Evolutionary conservation across 2,329 filamentous ascomycete genomes (phyloP), one percentile per base, ranked within the genome.

Genomic region (Hypoxylon sp.): DNA sequence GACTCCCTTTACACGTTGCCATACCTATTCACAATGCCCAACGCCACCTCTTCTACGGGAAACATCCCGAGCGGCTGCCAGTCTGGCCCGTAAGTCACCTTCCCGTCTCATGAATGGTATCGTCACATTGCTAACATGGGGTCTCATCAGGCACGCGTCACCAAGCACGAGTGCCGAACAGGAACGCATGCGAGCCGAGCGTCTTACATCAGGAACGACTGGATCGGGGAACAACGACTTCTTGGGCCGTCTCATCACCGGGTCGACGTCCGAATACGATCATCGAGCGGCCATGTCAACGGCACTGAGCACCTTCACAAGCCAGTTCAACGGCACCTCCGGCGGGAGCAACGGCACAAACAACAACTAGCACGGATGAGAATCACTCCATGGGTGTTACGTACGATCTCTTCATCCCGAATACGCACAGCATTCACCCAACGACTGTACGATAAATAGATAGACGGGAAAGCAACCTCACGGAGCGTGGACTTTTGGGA

Each of bases 71-170:
- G 52, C 8, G 21, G 21, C 21, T 55, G 46, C 46, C 18, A n/a
- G n/a, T 55, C 53, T 6, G 26, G 31, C 38, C 37, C 50, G 60
- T 63, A 3, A 55, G 60, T 63, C 15, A 23, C n/a, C 21, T 15
- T n/a, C 21, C 13, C 5, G n/a, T n/a, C 5, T 9, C n/a, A 8
- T 37, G 21, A 52, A 40, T 9, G 1, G 11, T 37, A 6, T 23
- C 24, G 40, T 6, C 2, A 11, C 4, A 6, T 29, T 7, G 18
- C 55, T 64, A 43, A 64, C 38, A 15, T 47, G 2, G 5, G 42
- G 27, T n/a, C 8, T 33, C 15, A 33, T n/a, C 26, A 69, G 67
- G 17, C 60, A 66, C 43, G 6, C 5, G 2, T 43, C 58, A 8
- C 47, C 35, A 3, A 27, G 31, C 31, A 51, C 58, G 27, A 5